Conservation (phyloP, 805 yeast species). For the Metschnikowia arizonensis region DNA sequence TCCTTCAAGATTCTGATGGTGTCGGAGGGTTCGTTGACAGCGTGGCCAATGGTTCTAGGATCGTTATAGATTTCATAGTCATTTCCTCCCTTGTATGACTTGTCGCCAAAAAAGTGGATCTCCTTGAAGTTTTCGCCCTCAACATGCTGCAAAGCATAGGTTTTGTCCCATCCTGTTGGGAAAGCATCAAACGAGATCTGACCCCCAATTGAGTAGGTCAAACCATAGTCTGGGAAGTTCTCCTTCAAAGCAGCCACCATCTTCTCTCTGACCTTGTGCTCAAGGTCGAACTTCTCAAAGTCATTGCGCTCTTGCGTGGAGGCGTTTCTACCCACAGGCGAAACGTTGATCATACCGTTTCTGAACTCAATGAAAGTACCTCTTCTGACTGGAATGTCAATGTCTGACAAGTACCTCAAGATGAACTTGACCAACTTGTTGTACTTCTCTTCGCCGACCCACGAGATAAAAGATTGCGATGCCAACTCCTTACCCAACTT, state of each 20-base stretch:
- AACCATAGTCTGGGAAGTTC: constrained; percentile 75
- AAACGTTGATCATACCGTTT: constrained; percentile 98
- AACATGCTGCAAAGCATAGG: constrained; percentile 94
- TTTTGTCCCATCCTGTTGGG: constrained; percentile 99
- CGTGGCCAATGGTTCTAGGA: constrained; percentile 91
- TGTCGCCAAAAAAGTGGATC: constrained; percentile 98
- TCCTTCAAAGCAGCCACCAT: constrained; percentile 82
- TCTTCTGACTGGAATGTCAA: constrained; percentile 94
- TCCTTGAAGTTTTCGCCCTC: constrained; percentile 75
- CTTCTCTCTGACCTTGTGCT: constrained; percentile 74
- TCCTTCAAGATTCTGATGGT: constrained; percentile 84
- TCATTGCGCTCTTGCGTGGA: constrained; percentile 91
- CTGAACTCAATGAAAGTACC: constrained; percentile 99
- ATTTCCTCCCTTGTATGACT: constrained; percentile 95
- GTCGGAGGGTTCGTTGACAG: constrained; percentile 86
- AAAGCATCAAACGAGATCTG: constrained; percentile 98
- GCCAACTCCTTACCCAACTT: constrained; percentile 84
- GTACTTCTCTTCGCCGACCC: constrained; percentile 96
- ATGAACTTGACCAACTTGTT: constrained; percentile 83
- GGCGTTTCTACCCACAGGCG: constrained; percentile 98
- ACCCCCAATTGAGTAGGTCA: constrained; percentile 98
- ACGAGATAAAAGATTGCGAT: constrained; percentile 87
- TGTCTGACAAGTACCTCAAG: constrained; percentile 73
- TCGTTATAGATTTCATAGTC: constrained; percentile 96
- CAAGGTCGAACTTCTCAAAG: constrained; percentile 79